A percentile compares a stretch with the other conserved stretches of the same genome.
Evolutionary conservation across 805 yeast species (phyloP).

Genomic region (Saccharomycopsis guyanensis): DNA sequence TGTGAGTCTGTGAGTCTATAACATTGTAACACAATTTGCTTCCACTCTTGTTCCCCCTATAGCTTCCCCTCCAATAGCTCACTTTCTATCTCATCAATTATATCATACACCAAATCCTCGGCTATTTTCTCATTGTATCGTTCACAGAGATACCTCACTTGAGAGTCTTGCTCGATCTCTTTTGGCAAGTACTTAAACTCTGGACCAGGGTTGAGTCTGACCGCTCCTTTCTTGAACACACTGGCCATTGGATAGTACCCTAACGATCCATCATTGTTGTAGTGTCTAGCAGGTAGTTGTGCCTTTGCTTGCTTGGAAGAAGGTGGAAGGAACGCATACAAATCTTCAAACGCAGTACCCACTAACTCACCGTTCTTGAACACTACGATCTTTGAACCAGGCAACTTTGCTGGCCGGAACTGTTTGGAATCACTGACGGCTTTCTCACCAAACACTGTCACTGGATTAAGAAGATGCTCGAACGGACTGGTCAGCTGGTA

Average conservation of each 20-base stretch:
- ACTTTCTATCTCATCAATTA: slow-evolving; percentile 76
- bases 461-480: slow-evolving; percentile 69
- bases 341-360: slow-evolving; percentile 54
- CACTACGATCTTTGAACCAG: slow-evolving; percentile 54
- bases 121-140: slow-evolving; percentile 64
- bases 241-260: slow-evolving; percentile 93
- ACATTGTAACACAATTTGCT: too few relatives aligned
- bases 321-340: slow-evolving; percentile 77
- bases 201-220: slow-evolving; percentile 62
- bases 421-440: slow-evolving; percentile 46
- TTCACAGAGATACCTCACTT: slow-evolving; percentile 45
- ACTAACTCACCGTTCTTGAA: slow-evolving; percentile 68
- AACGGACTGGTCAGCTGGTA: slow-evolving; percentile 60
- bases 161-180: slow-evolving; percentile 25
- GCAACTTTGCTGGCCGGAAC: slow-evolving; percentile 41
- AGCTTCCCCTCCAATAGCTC: slow-evolving; percentile 34
- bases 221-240: slow-evolving; percentile 72
- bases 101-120: slow-evolving; percentile 77
- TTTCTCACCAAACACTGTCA: slow-evolving; percentile 60
- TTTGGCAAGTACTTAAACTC: slow-evolving; percentile 43
- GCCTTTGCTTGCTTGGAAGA: slow-evolving; percentile 34
- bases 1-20: too few relatives aligned
- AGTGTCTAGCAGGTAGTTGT: slow-evolving; percentile 22
- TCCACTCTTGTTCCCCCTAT: too few relatives aligned
- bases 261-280: slow-evolving; percentile 70